Percentiles rank a stretch among this genome's conserved stretches.
Evolutionary conservation across 2,329 filamentous ascomycete species (phyloP).

Genomic region (Blastomyces emzantsi): DNA sequence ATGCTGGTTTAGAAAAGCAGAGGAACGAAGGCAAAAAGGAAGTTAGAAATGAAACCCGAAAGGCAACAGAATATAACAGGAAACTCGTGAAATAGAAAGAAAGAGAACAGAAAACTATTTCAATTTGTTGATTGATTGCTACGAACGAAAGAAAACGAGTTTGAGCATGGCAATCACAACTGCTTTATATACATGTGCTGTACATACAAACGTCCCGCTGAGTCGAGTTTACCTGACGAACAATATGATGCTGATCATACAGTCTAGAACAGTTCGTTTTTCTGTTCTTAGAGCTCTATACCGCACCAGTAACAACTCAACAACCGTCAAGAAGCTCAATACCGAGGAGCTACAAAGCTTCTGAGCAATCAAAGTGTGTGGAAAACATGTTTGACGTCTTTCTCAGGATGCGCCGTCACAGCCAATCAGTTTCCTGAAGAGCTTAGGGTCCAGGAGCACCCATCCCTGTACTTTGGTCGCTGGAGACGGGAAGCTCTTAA

Average conservation of each 20-base stretch:
- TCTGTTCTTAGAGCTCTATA: constrained; percentile 6
- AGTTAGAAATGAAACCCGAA: constrained; percentile 1
- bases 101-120: constrained; percentile 9
- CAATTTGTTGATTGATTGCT: constrained; percentile 12
- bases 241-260: not conserved
- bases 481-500: not conserved
- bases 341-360: not conserved
- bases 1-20: not conserved
- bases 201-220: not conserved
- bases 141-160: constrained; percentile 6
- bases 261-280: not conserved
- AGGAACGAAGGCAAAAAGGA: not conserved
- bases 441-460: not conserved
- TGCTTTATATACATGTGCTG: not conserved
- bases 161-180: not conserved
- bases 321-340: not conserved
- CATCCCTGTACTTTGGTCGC: not conserved
- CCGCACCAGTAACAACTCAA: not conserved
- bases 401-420: constrained; percentile 10
- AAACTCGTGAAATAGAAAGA: constrained; percentile 12
- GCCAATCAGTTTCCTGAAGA: constrained; percentile 11
- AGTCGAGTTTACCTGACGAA: not conserved
- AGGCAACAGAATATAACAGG: constrained; percentile 8
- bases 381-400: constrained; percentile 12
- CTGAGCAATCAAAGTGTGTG: constrained; percentile 3